phyloP scores from a whole-genome alignment of 257 asterid species.

The Petunia secreta region DNA sequence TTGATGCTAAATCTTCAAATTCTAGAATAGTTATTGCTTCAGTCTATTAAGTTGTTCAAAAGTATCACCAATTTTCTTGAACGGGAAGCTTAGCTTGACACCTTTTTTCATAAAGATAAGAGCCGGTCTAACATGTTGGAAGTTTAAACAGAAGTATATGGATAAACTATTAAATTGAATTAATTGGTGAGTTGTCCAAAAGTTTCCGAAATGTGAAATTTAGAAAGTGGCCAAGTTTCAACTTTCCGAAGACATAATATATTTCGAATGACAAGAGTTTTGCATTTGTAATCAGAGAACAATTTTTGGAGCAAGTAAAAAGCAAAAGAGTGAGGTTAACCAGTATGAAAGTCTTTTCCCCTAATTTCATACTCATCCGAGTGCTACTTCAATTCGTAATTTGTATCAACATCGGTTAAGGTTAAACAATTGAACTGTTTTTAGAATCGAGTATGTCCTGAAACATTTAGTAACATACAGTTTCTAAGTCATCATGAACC shows the following conservation, averaged over 20 bases:
- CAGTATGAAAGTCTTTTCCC: too few species aligned
- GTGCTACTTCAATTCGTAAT: not conserved
- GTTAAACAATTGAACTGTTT: not conserved
- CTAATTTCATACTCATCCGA: not conserved
- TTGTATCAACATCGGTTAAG: not conserved
- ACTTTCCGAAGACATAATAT: not conserved
- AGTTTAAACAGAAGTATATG: too few species aligned
- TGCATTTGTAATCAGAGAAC: not conserved
- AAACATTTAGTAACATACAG: not conserved
- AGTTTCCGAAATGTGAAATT: not conserved
- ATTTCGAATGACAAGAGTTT: not conserved
- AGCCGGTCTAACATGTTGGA: too few species aligned
- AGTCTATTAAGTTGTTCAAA: too few species aligned
- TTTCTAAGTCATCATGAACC: not conserved
- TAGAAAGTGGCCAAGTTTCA: not conserved
- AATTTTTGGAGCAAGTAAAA: not conserved
- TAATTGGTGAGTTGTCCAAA: not conserved
- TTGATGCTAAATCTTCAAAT: too few species aligned
- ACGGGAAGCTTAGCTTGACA: too few species aligned
- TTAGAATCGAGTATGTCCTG: not conserved
- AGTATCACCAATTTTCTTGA: too few species aligned
- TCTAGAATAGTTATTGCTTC: too few species aligned
- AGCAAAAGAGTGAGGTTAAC: too few species aligned
- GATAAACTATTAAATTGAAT: not conserved
- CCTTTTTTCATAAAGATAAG: too few species aligned